Percentiles rank a stretch among this genome's conserved stretches.
Evolutionary conservation across 805 yeast species (phyloP).

Genomic region (Starmerella ratchasimensis): DNA sequence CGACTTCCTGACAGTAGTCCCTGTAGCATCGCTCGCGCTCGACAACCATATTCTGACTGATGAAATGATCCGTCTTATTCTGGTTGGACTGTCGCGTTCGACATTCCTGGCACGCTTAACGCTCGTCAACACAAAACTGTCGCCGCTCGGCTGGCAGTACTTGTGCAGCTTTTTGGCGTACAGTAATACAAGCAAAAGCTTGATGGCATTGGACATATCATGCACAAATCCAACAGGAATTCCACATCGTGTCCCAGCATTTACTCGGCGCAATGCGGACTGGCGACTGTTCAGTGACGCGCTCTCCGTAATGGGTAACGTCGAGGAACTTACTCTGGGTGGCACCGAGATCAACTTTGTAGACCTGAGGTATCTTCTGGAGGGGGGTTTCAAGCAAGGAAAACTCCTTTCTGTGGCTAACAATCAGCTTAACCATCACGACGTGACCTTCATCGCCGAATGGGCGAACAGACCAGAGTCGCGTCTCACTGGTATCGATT

Average conservation of each 20-base stretch:
- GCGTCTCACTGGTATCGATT: conserved; percentile 55
- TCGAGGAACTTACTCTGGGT: conserved; percentile 65
- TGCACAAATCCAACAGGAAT: conserved; percentile 19
- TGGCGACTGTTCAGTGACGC: conserved; percentile 70
- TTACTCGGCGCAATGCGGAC: conserved; percentile 59
- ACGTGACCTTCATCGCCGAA: conserved; percentile 39
- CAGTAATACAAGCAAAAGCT: conserved; percentile 35
- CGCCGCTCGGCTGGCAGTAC: conserved; percentile 60
- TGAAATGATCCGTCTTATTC: conserved; percentile 63
- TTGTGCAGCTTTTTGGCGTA: conserved; percentile 57
- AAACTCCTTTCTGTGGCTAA: conserved; percentile 63
- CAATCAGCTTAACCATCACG: conserved; percentile 49
- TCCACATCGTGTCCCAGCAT: conserved; percentile 15
- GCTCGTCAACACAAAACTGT: conserved; percentile 63
- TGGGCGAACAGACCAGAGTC: conserved; percentile 40
- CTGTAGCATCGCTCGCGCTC: conserved; percentile 56
- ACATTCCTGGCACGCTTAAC: conserved; percentile 57
- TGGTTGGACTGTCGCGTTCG: conserved; percentile 56
- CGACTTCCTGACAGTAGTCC: conserved; percentile 77
- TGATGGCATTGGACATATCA: conserved; percentile 22
- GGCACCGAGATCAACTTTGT: conserved; percentile 49
- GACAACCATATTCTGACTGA: conserved; percentile 66
- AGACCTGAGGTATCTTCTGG: conserved; percentile 43
- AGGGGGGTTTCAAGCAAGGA: conserved; percentile 44
- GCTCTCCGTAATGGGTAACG: conserved; percentile 51